Evolutionary conservation across 2,329 filamentous ascomycete species (phyloP).

Genomic region (Orbilia javanica): DNA sequence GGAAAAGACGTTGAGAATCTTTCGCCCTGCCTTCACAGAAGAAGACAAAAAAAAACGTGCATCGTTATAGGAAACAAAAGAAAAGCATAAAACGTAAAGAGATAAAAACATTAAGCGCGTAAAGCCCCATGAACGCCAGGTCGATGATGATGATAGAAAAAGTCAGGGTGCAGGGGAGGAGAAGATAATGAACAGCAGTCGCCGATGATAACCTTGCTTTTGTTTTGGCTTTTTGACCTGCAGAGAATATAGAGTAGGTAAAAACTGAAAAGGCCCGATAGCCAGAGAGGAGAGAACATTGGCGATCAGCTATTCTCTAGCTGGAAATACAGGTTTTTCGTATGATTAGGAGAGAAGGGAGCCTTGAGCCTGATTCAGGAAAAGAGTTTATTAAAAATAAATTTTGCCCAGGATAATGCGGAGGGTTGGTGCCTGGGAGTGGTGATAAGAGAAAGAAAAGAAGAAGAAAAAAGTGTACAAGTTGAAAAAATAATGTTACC

Average conservation of each 20-base stretch:
- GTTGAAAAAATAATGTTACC: neutral
- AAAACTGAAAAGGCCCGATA: neutral
- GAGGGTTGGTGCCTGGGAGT: neutral
- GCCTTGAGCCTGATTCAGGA: neutral
- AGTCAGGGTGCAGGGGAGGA: neutral
- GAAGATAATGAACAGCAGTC: neutral
- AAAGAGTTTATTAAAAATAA: conserved; percentile 37
- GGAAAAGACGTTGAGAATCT: conserved; percentile 17
- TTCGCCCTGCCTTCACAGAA: neutral
- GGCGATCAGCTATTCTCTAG: neutral
- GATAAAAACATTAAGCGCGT: neutral
- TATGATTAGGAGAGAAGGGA: conserved; percentile 1
- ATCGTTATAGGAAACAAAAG: neutral
- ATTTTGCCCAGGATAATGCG: neutral
- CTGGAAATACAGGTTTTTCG: neutral
- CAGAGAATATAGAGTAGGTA: neutral
- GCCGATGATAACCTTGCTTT: neutral
- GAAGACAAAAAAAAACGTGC: conserved; percentile 1
- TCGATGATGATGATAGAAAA: conserved; percentile 9
- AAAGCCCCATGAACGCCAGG: conserved; percentile 10
- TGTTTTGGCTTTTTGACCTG: neutral
- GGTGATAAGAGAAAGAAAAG: neutral
- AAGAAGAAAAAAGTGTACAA: neutral
- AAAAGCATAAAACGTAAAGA: neutral
- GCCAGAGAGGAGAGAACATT: conserved; percentile 6